A percentile compares a stretch with the other conserved stretches of the same genome.
phyloP scores from a whole-genome alignment of 2,329 filamentous ascomycete species.

The Fusarium keratoplasticum region DNA sequence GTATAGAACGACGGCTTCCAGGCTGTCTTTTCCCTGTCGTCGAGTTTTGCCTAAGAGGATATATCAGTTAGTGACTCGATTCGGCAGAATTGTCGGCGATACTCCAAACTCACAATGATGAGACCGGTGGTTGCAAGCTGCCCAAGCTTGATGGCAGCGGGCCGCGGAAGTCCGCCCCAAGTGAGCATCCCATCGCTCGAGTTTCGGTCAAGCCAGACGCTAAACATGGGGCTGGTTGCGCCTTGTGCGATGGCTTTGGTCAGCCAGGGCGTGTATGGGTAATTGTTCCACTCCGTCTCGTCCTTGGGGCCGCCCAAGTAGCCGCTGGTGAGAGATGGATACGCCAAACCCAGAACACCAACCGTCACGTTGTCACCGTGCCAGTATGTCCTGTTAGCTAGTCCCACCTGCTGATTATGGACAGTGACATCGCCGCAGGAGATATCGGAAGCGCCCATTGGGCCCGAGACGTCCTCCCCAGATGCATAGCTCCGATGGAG shows the following conservation, averaged over 20 bases:
- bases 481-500: constrained; percentile 61
- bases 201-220: constrained; percentile 61
- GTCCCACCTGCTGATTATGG: constrained; percentile 58
- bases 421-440: constrained; percentile 59
- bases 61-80: not conserved
- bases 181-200: constrained; percentile 58
- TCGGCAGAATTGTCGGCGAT: not conserved
- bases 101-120: constrained; percentile 55
- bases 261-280: constrained; percentile 61
- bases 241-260: constrained; percentile 61
- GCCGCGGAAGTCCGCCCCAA: constrained; percentile 59
- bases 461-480: constrained; percentile 60
- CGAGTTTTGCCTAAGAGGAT: constrained; percentile 56
- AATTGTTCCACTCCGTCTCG: constrained; percentile 52
- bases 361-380: constrained; percentile 64
- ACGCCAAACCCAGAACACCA: constrained; percentile 63
- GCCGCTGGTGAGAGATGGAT: constrained; percentile 61
- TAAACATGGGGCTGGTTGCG: constrained; percentile 58
- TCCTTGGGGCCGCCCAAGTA: constrained; percentile 55
- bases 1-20: constrained; percentile 65
- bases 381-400: constrained; percentile 64
- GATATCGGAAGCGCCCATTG: constrained; percentile 60
- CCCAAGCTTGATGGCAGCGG: constrained; percentile 45
- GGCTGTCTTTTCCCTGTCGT: constrained; percentile 51
- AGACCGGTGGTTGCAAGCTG: constrained; percentile 54